Evolutionary conservation across 495 filamentous ascomycete species (phyloP).

Genomic region (Amorphotheca resinae): DNA sequence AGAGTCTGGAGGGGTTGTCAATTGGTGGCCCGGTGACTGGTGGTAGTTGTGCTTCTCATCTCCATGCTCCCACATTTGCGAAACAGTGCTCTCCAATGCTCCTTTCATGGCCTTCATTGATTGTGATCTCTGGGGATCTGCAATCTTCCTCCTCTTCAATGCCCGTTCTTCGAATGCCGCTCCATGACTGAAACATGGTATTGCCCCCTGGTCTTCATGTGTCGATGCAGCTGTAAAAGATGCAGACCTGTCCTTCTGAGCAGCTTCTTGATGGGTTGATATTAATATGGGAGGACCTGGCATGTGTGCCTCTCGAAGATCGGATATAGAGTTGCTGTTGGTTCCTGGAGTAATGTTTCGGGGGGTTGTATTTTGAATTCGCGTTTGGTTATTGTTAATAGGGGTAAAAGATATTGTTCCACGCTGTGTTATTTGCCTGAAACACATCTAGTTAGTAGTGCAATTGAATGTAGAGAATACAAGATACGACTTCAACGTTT

Average conservation of each 20-base stretch:
- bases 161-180: background rate
- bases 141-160: conserved; percentile 1
- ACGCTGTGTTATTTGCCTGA: background rate
- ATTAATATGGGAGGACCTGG: no score
- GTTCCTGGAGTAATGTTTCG: background rate
- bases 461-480: no score
- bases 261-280: no score
- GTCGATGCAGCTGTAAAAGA: conserved; percentile 2
- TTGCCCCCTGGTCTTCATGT: conserved; percentile 1
- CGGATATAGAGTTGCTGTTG: conserved; percentile 6
- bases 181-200: background rate
- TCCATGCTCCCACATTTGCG: no score
- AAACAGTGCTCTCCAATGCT: no score
- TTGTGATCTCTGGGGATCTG: background rate
- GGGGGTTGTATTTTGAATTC: background rate
- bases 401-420: conserved; percentile 5
- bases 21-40: conserved; percentile 1
- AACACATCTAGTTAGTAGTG: no score
- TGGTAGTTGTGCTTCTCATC: no score
- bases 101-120: conserved; percentile 1
- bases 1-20: conserved; percentile 4
- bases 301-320: conserved; percentile 3
- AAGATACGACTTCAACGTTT: no score
- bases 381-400: conserved; percentile 3
- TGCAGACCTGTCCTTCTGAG: background rate